Base-by-base conservation (phyloP, 148 eudicot species). In the Euryodendron excelsum region DNA sequence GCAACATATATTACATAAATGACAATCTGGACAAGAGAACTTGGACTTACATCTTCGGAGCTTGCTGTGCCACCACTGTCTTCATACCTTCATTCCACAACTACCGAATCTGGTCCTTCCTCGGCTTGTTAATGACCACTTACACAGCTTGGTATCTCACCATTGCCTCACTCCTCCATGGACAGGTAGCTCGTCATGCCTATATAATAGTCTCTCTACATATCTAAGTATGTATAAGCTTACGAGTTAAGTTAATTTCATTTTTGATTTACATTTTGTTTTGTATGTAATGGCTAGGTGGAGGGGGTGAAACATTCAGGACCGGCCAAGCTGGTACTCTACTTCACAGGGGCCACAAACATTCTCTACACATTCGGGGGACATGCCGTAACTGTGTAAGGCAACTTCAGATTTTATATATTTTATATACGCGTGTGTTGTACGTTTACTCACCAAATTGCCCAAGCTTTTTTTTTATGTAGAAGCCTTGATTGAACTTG, bases 371-470 rank as follows among this genome's bases (percentile, higher is more conserved):
- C 98, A 72, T 93, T 93, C 75, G 98, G 98, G 83, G 98, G 98
- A 81, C 98, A 93, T 87, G 98, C 98, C 73, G 96, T 93, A 72
- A 93, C 98, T 84, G 98, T 93, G 98, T 93, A 90, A 93, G 98
- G 88, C 90, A 81, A 39, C 45, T 33, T 77, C 56, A 6, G 17
- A 61, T 73, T 73, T 48, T 30, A 15, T 3, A 12, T 73, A 5
- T 67, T 4, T 30, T 36, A 33, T 23, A n/a, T 9, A 37, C 25
- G 58, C 23, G 44, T 73, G 61, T 31, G 13, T 60, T 59, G 71
- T 65, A 62, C 34, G 37, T 74, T 66, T 70, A 39, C 28, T 80
- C 53, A 50, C 66, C n/a, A 9, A 58, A 39, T 39, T 56, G 13
- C 11, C 69, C 69, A 41, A 47, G 21, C 25, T 70, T 36, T 6